phyloP scores from a whole-genome alignment of 345 rosid species.

The Capsella bursapastoris region DNA sequence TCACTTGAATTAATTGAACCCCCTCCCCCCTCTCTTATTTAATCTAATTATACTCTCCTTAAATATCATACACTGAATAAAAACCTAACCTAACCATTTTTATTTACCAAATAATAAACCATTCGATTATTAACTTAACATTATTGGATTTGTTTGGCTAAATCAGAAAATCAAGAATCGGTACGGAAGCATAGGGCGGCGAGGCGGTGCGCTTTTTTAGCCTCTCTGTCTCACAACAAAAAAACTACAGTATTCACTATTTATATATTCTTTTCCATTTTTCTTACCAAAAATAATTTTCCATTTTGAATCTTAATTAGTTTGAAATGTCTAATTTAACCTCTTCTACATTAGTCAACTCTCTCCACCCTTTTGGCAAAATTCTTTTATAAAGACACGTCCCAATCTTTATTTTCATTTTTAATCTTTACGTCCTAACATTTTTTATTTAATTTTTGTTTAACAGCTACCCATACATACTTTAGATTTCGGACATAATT shows the following conservation, averaged over 20 bases:
- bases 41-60: neutral
- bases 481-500: conserved; percentile 6
- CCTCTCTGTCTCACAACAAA: conserved; percentile 27
- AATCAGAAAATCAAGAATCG: conserved; percentile 1
- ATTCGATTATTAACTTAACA: conserved; percentile 19
- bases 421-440: neutral
- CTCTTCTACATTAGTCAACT: conserved; percentile 41
- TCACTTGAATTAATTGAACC: conserved; percentile 29
- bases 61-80: neutral
- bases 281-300: neutral
- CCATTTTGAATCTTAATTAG: conserved; percentile 4
- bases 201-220: conserved; percentile 36
- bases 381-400: conserved; percentile 6
- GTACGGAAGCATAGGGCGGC: conserved; percentile 45
- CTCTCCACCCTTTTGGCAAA: conserved; percentile 32
- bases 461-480: conserved; percentile 7
- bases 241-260: conserved; percentile 10
- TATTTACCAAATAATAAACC: neutral
- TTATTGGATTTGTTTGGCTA: conserved; percentile 9
- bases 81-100: neutral
- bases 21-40: neutral
- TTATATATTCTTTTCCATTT: too few species aligned
- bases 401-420: conserved; percentile 23
- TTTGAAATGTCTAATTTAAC: conserved; percentile 27
- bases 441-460: neutral